A percentile compares a stretch with the other conserved stretches of the same genome.
Evolutionary conservation across 176 grass and related monocot species (phyloP).

Genomic region (Oryza nivara): DNA sequence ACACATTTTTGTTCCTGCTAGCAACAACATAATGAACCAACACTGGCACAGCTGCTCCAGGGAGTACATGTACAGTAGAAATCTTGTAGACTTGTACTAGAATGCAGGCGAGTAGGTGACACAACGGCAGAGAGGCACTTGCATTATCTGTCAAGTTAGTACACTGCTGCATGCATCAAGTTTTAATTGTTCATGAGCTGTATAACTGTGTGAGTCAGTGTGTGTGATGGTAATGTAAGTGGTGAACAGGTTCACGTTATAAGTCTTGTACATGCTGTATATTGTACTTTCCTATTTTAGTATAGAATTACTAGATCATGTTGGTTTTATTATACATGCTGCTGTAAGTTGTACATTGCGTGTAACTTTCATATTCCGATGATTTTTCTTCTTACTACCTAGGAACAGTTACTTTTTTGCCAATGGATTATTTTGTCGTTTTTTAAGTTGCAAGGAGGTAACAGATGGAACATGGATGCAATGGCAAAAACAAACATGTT

Average conservation of each 20-base stretch:
- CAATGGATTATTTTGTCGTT: not conserved
- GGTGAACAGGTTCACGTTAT: not conserved
- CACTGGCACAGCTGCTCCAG: not conserved
- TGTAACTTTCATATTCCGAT: not conserved
- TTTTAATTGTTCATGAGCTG: not conserved
- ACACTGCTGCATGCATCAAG: not conserved
- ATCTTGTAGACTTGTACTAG: not conserved
- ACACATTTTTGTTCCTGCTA: not conserved
- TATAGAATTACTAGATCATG: not conserved
- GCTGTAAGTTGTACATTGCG: not conserved
- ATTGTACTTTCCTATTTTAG: not conserved
- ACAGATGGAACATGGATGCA: not conserved
- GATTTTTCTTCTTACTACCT: not conserved
- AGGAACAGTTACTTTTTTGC: not conserved
- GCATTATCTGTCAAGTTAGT: not conserved
- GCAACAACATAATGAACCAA: not conserved
- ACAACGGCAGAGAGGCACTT: not conserved
- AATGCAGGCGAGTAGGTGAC: not conserved
- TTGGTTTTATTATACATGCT: not conserved
- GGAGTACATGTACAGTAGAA: not conserved
- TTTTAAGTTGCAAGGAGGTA: not conserved
- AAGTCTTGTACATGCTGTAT: not conserved
- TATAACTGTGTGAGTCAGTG: not conserved
- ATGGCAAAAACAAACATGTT: not conserved
- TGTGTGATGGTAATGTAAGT: not conserved